A percentile compares a stretch with the other conserved stretches of the same genome.
Evolutionary conservation across 768 basidiomycete genomes (phyloP).

Genomic region (Termitomyces sp.): DNA sequence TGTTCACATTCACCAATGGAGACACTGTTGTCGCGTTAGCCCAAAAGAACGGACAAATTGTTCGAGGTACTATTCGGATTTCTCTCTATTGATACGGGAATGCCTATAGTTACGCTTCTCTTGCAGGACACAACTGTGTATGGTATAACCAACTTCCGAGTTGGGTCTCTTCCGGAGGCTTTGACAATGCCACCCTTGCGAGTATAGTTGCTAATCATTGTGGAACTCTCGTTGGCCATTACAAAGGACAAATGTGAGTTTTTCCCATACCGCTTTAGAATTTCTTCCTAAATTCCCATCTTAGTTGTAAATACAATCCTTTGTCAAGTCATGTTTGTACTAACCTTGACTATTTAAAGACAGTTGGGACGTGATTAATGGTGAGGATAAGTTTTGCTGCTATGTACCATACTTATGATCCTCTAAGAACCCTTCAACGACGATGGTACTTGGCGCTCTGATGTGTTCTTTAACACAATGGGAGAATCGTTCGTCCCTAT

Average conservation of each 20-base stretch:
- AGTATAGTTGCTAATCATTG: slow-evolving; percentile 45
- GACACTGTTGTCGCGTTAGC: slow-evolving; percentile 42
- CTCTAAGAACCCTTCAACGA: slow-evolving; percentile 52
- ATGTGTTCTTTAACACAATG: slow-evolving; percentile 50
- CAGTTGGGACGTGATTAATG: slow-evolving; percentile 42
- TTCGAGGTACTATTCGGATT: slow-evolving; percentile 29
- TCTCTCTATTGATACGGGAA: neutral
- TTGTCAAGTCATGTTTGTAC: slow-evolving; percentile 5
- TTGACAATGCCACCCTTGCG: slow-evolving; percentile 35
- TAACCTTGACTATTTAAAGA: slow-evolving; percentile 17
- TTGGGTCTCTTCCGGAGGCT: slow-evolving; percentile 42
- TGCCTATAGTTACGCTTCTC: neutral
- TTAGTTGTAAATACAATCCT: slow-evolving; percentile 26
- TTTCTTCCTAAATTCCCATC: neutral
- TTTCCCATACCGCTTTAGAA: neutral
- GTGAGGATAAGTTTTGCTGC: neutral
- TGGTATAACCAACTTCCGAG: slow-evolving; percentile 50
- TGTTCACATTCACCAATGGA: slow-evolving; percentile 41
- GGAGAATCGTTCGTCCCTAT: slow-evolving; percentile 43
- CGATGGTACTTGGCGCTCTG: slow-evolving; percentile 49
- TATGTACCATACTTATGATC: neutral
- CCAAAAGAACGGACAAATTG: slow-evolving; percentile 38
- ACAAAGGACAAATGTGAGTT: slow-evolving; percentile 47
- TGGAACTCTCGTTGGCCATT: slow-evolving; percentile 44
- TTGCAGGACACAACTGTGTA: slow-evolving; percentile 40